A percentile compares a stretch with the other conserved stretches of the same genome.
Evolutionary conservation across 805 yeast genomes (phyloP).

Genomic region (Yarrowia osloensis): DNA sequence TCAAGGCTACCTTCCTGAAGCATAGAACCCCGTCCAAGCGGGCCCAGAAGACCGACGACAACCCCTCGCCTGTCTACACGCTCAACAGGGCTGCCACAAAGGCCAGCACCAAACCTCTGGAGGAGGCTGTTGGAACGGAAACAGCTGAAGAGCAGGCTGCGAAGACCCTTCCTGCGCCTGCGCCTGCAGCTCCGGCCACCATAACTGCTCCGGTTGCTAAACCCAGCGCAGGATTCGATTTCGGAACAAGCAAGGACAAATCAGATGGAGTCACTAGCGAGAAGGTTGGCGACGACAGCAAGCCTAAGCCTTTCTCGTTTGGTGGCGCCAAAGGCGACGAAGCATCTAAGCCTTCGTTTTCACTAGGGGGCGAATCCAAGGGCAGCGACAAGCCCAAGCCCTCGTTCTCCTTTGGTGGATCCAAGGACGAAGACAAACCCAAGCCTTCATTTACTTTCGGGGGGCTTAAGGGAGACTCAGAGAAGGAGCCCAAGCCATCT

Average conservation of each 20-base stretch:
- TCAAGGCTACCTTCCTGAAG: conserved; percentile 9
- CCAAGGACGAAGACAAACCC: not conserved
- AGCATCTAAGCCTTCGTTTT: not conserved
- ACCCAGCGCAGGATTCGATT: conserved; percentile 19
- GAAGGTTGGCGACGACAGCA: not conserved
- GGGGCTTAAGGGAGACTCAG: not conserved
- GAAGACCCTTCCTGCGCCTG: conserved; percentile 6
- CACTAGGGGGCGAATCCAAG: not conserved
- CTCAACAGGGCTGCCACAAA: conserved; percentile 1
- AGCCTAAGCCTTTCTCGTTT: not conserved
- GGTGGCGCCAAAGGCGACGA: not conserved
- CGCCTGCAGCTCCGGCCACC: not conserved
- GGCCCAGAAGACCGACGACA: not conserved
- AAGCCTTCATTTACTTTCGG: not conserved
- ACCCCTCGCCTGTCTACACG: not conserved
- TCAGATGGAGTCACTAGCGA: not conserved
- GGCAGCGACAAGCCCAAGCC: not conserved
- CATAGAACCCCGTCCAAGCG: conserved; percentile 8
- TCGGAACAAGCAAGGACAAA: not conserved
- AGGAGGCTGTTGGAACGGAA: not conserved
- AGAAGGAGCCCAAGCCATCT: not conserved
- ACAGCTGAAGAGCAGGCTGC: not conserved
- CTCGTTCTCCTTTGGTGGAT: not conserved
- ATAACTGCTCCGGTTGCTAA: not conserved
- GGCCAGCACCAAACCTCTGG: not conserved